Percentiles rank a stretch among this genome's conserved stretches.
Evolutionary conservation across 2,329 filamentous ascomycete genomes (phyloP).

Genomic region (Xylariaceae sp.): DNA sequence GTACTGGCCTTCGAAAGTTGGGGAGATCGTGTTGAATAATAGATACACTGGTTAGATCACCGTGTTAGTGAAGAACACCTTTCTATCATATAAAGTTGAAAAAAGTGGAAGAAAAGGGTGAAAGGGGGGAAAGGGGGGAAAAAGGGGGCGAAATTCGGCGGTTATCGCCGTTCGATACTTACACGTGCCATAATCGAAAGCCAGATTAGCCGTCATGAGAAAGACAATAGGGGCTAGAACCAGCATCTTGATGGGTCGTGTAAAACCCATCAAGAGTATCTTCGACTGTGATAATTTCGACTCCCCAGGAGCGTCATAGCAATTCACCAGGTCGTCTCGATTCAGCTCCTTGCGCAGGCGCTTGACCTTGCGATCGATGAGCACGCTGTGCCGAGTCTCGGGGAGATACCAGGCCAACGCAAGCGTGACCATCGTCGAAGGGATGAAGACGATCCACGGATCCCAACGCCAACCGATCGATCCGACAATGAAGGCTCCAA

Average conservation of each 20-base stretch:
- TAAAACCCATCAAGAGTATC: constrained; percentile 38
- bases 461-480: constrained; percentile 49
- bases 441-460: constrained; percentile 48
- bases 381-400: constrained; percentile 46
- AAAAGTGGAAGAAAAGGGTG: neutral
- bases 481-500: constrained; percentile 45
- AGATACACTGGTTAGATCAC: constrained; percentile 37
- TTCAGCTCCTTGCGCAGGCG: constrained; percentile 42
- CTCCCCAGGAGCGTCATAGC: constrained; percentile 35
- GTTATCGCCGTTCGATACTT: constrained; percentile 1
- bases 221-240: constrained; percentile 44
- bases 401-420: constrained; percentile 38
- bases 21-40: constrained; percentile 50
- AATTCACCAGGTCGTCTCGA: constrained; percentile 41
- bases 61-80: neutral
- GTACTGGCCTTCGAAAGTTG: constrained; percentile 44
- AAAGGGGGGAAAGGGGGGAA: neutral
- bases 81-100: neutral
- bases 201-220: constrained; percentile 43
- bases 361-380: constrained; percentile 45
- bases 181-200: constrained; percentile 45
- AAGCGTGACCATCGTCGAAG: constrained; percentile 32
- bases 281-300: constrained; percentile 25
- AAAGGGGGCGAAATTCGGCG: neutral
- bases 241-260: constrained; percentile 48